phyloP scores from a whole-genome alignment of 2,329 filamentous ascomycete genomes.

The Clonostachys chloroleuca region DNA sequence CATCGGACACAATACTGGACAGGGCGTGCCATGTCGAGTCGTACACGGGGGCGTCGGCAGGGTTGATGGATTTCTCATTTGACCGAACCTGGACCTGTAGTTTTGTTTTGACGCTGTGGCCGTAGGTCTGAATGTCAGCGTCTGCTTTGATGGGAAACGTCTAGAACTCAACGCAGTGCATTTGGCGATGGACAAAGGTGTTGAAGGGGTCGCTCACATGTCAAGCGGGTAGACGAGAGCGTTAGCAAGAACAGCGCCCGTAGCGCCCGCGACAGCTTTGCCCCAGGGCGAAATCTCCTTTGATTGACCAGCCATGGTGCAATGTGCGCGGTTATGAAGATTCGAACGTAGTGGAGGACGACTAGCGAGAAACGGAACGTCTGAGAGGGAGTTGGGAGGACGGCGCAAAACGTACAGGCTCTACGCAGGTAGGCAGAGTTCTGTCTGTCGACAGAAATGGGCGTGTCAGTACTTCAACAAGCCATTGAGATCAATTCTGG shows the following conservation, averaged over 20 bases:
- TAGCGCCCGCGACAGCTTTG: constrained; percentile 84
- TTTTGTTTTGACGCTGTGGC: constrained; percentile 81
- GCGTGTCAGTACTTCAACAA: no score
- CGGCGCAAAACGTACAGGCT: no score
- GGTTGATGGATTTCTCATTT: constrained; percentile 33
- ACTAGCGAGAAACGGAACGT: background rate
- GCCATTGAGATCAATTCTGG: no score
- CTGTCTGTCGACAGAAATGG: no score
- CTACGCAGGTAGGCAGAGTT: no score
- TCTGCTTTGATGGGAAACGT: constrained; percentile 1
- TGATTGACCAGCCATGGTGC: constrained; percentile 30
- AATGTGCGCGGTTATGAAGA: background rate
- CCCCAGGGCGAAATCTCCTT: constrained; percentile 89
- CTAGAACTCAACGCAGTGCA: background rate
- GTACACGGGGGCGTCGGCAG: constrained; percentile 65
- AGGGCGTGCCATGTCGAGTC: constrained; percentile 85
- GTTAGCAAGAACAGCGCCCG: constrained; percentile 91
- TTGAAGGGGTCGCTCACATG: constrained; percentile 61
- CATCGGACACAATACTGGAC: constrained; percentile 72
- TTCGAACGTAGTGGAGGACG: background rate
- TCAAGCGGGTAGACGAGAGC: constrained; percentile 93
- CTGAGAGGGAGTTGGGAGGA: background rate
- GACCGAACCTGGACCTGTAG: constrained; percentile 90
- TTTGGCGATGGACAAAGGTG: background rate
- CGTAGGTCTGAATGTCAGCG: background rate